A percentile compares a stretch with the other conserved stretches of the same genome.
Conservation (phyloP, 495 filamentous ascomycete genomes). For the Neurospora sp. region DNA sequence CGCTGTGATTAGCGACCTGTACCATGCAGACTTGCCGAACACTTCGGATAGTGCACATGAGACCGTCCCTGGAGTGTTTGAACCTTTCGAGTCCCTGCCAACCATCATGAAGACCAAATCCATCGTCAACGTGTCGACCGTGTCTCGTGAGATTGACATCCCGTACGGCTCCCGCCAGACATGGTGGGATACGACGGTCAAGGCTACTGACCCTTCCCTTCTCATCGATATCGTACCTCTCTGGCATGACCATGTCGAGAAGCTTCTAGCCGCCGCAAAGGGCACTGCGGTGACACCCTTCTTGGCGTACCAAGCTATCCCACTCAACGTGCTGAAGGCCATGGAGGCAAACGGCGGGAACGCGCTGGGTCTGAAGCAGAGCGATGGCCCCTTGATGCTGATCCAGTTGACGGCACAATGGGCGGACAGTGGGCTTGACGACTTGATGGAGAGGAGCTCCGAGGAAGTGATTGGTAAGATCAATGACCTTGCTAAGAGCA, state of each 20-base stretch:
- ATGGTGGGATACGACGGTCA: slow-evolving; percentile 10
- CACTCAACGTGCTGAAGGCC: slow-evolving; percentile 12
- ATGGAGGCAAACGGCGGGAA: slow-evolving; percentile 24
- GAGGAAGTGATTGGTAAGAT: slow-evolving; percentile 21
- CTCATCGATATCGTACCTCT: slow-evolving; percentile 11
- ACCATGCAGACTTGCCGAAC: slow-evolving; percentile 5
- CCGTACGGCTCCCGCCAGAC: slow-evolving; percentile 7
- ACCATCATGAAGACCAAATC: slow-evolving; percentile 1
- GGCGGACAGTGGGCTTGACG: slow-evolving; percentile 6
- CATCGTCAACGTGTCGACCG: slow-evolving; percentile 6
- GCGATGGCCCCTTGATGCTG: slow-evolving; percentile 14
- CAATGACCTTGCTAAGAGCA: slow-evolving; percentile 27
- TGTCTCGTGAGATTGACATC: slow-evolving; percentile 5
- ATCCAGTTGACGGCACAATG: slow-evolving; percentile 13
- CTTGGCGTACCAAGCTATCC: slow-evolving; percentile 15
- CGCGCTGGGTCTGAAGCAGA: slow-evolving; percentile 15
- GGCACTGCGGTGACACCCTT: slow-evolving; percentile 3
- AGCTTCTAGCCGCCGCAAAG: slow-evolving; percentile 1
- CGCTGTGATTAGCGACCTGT: slow-evolving; percentile 10
- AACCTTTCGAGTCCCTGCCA: background rate
- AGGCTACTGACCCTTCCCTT: slow-evolving; percentile 5
- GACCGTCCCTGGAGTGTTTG: slow-evolving; percentile 8
- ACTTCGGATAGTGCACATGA: background rate
- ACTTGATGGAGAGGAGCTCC: slow-evolving; percentile 18
- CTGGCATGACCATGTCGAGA: slow-evolving; percentile 4